Percentiles rank a stretch among this genome's conserved stretches.
These are phyloP conservation scores for Phyllostachys edulis DNA, from an alignment of 176 grass and related monocot species.

Conservation along the genomic window DNA sequence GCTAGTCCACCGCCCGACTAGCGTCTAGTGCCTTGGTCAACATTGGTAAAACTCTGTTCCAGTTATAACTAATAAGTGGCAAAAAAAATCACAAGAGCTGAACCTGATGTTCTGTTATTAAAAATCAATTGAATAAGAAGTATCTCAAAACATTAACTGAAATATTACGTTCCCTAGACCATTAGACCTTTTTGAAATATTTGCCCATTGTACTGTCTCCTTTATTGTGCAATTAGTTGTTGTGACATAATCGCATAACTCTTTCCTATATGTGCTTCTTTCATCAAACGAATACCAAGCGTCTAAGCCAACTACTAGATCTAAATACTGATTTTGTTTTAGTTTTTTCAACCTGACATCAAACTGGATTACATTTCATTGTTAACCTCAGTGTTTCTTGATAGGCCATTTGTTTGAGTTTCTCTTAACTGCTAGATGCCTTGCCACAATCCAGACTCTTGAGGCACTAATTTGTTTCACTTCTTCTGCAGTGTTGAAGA, in stretches of 20 bases:
- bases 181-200: not conserved
- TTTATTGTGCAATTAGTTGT: not conserved
- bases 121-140: not conserved
- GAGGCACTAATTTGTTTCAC: conserved; percentile 1
- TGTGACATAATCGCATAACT: not conserved
- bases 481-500: conserved; percentile 23
- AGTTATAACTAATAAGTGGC: not conserved
- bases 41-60: not conserved
- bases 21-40: too few relatives aligned
- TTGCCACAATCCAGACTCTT: not conserved
- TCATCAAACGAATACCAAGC: conserved; percentile 4
- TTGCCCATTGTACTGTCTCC: not conserved
- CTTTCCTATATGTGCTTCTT: not conserved
- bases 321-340: not conserved
- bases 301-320: not conserved
- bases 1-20: too few relatives aligned
- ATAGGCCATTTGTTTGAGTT: not conserved
- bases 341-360: conserved; percentile 18
- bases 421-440: not conserved
- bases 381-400: not conserved
- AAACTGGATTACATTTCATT: not conserved
- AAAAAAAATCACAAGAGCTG: not conserved
- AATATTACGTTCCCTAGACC: not conserved
- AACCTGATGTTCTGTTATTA: not conserved
- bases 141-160: conserved; percentile 21